phyloP scores from a whole-genome alignment of 2,329 filamentous ascomycete genomes.

The Diaporthe humulicola region DNA sequence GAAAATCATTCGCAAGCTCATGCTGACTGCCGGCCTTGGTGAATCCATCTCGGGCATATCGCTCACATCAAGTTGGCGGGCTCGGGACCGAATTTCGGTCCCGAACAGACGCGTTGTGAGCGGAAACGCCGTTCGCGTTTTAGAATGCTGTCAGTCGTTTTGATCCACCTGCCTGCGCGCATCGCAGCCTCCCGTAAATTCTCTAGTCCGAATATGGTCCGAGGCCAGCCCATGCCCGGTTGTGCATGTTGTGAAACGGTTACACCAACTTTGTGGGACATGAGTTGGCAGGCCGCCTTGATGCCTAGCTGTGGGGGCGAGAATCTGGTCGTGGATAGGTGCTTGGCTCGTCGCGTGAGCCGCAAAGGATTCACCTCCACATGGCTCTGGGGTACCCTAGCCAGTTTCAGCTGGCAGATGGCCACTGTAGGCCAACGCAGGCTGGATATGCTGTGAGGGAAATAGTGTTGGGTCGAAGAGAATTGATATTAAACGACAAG shows the following conservation, averaged over 20 bases:
- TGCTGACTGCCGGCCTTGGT: not conserved
- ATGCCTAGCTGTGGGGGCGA: conserved; percentile 16
- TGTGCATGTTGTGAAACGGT: not conserved
- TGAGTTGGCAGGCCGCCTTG: not conserved
- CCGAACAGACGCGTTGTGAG: not conserved
- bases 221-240: not conserved
- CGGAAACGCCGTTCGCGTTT: not conserved
- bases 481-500: not conserved
- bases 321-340: not conserved
- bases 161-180: not conserved
- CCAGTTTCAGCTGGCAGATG: not conserved
- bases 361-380: not conserved
- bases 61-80: not conserved
- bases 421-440: not conserved
- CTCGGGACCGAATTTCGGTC: not conserved
- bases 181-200: not conserved
- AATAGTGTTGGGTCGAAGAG: not conserved
- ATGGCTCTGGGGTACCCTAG: not conserved
- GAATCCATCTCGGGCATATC: not conserved
- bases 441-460: not conserved
- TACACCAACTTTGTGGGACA: not conserved
- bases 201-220: not conserved
- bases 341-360: not conserved
- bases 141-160: not conserved
- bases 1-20: not conserved